Base-by-base conservation (phyloP, 1,284 basidiomycete species). In the Caloboletus firmus region DNA sequence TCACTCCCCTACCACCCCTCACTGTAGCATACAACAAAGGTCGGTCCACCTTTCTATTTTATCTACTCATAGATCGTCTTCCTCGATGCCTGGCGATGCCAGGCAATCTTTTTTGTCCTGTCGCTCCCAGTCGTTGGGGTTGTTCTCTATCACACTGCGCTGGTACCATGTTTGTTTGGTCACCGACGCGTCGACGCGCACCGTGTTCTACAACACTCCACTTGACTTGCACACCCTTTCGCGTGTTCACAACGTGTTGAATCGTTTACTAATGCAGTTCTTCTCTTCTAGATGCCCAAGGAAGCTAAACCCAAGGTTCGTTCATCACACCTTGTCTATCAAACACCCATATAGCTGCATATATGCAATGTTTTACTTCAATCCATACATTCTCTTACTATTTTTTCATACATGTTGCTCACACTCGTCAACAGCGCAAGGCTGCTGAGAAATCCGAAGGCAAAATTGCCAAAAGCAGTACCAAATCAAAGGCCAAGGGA, bases 301-400 rank as follows among this genome's bases (percentile, higher is more conserved):
- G 89, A 88, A 74, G 74, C 84, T 56, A 90, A 89, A 76, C 72
- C 85, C 62, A 91, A 87, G 79, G 89, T 89, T 51, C 39, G 62
- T 64, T 49, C 54, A 41, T 51, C 59, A 18, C 26, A 50, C 35
- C 28, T 52, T 36, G 35, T 13, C 30, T 42, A 39, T 32, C 46
- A 44, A 39, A 37, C 42, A 50, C 39, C n/a, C 44, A 56, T 56
- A 59, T 50, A 39, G 26, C 54, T 26, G 52, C 55, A 61, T 67
- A 68, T 61, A 68, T 67, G 52, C 59, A 37, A 45, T 45, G 9
- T 48, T 47, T 37, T 36, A 10, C 34, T 28, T 44, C 30, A 28
- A 59, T 42, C 10, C 45, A 51, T 45, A 7, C 28, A 39, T 6
- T 45, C 13, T 5, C 43, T 46, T 15, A 5, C 44, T 42, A 31